Conservation (phyloP, 306 rosid species). For the Luffa acutangula region DNA sequence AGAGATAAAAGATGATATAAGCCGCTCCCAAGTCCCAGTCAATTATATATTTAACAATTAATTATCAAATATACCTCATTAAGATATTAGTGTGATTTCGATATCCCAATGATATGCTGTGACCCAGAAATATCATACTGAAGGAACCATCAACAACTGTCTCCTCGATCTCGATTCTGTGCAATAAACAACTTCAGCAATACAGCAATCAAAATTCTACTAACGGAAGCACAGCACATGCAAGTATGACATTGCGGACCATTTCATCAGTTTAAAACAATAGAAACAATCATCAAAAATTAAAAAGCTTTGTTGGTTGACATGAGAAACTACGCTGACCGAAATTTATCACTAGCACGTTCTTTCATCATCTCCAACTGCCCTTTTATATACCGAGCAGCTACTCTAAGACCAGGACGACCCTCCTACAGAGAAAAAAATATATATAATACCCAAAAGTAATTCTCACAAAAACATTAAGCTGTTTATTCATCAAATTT, state of each 20-base stretch:
- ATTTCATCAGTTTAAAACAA: not conserved
- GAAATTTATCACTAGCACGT: conserved; percentile 50
- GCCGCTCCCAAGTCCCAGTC: not conserved
- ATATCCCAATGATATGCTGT: conserved; percentile 69
- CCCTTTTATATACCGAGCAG: conserved; percentile 60
- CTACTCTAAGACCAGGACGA: conserved; percentile 77
- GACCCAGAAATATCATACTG: conserved; percentile 74
- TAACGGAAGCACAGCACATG: not conserved
- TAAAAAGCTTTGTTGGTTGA: not conserved
- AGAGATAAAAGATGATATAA: not conserved
- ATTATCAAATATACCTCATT: conserved; percentile 48
- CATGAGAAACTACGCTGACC: conserved; percentile 25
- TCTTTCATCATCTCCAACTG: conserved; percentile 58
- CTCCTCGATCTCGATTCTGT: conserved; percentile 94
- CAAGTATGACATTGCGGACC: not conserved
- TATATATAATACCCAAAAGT: conserved; percentile 15
- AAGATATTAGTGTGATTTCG: conserved; percentile 71
- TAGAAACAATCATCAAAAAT: not conserved
- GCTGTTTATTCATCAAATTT: not conserved
- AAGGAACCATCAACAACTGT: conserved; percentile 75
- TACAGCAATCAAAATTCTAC: conserved; percentile 10
- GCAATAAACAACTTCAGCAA: not conserved
- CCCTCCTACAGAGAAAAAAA: conserved; percentile 53
- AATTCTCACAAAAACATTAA: conserved; percentile 13
- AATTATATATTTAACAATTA: not conserved